A percentile compares a stretch with the other conserved stretches of the same genome.
These are phyloP conservation scores for Przewalskia tangutica DNA, from an alignment of 257 asterid genomes.

Conservation along the genomic window DNA sequence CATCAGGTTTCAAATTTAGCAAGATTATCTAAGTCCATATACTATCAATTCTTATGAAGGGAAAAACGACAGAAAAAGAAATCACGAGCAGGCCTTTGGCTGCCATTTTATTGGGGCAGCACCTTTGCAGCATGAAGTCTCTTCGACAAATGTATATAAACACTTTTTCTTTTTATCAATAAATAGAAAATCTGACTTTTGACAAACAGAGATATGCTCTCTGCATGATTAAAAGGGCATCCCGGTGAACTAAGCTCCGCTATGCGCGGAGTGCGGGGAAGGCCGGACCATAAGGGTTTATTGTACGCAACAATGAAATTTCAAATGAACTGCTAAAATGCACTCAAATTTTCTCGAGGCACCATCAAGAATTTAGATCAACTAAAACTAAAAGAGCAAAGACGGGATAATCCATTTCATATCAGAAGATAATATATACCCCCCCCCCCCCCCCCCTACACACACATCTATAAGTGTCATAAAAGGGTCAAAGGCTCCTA, in stretches of 20 bases:
- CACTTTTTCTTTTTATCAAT: neutral
- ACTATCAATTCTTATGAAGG: neutral
- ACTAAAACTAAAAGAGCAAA: neutral
- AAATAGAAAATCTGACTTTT: neutral
- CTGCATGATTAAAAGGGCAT: neutral
- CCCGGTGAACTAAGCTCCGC: no score
- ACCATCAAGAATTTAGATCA: neutral
- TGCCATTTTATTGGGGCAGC: neutral
- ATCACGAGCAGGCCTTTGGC: neutral
- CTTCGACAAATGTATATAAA: neutral
- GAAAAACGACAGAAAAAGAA: neutral
- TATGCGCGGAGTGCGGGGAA: no score
- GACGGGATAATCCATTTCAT: neutral
- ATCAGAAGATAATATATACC: neutral
- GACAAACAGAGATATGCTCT: neutral
- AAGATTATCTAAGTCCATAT: neutral
- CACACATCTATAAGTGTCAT: no score
- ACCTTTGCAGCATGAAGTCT: neutral
- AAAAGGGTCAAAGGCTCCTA: neutral
- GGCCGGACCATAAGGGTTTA: no score
- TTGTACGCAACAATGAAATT: neutral
- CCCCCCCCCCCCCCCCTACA: no score
- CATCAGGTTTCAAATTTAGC: neutral
- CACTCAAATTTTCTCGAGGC: neutral
- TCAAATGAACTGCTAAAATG: neutral